Evolutionary conservation across 2,329 filamentous ascomycete species (phyloP).

Genomic region (Tolypocladium ovalisporum): DNA sequence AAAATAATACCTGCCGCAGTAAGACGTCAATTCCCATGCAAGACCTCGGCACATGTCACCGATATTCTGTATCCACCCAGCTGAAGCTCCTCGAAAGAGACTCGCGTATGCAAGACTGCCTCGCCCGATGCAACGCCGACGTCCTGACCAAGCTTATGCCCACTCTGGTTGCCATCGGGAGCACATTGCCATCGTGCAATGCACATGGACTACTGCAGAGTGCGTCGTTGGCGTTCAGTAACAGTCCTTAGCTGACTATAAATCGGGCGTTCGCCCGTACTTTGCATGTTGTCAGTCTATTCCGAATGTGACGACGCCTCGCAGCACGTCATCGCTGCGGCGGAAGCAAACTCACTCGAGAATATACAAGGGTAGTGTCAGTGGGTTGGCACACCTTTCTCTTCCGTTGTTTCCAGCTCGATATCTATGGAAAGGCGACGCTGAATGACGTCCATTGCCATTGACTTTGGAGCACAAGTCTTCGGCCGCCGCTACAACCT

Average conservation of each 20-base stretch:
- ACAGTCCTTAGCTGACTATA: background rate
- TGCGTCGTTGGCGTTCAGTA: background rate
- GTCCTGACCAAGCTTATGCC: background rate
- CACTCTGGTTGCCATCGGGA: conserved; percentile 11
- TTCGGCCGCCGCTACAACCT: conserved; percentile 29
- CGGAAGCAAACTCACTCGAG: background rate
- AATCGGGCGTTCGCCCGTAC: background rate
- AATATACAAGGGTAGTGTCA: background rate
- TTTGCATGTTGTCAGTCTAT: background rate
- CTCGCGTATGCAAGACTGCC: background rate
- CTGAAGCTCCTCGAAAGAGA: background rate
- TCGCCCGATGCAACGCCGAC: background rate
- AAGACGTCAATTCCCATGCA: background rate
- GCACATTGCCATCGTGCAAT: conserved; percentile 13
- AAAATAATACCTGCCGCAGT: background rate
- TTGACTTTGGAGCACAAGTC: conserved; percentile 34
- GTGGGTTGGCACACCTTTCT: background rate
- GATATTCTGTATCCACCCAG: background rate
- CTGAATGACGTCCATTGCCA: conserved; percentile 20
- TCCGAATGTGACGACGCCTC: conserved; percentile 37
- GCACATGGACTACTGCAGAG: background rate
- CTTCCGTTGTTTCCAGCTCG: background rate
- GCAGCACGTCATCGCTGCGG: conserved; percentile 8
- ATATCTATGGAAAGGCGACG: background rate
- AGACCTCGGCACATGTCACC: background rate